Evolutionary conservation across 1,284 basidiomycete species (phyloP).

Genomic region (Trichosporon sp.): DNA sequence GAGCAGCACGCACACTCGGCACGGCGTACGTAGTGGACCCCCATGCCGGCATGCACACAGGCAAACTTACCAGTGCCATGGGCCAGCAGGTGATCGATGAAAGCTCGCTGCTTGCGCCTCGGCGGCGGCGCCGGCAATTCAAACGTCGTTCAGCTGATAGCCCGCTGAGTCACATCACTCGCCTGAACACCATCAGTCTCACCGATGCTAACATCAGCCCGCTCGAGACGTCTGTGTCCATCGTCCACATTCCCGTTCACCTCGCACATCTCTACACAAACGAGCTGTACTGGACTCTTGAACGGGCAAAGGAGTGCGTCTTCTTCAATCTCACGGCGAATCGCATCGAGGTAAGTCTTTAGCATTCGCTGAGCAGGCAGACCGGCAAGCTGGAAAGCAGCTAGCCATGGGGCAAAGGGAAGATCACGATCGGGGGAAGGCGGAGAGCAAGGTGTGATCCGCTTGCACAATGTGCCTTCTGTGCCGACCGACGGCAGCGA

Average conservation of each 20-base stretch:
- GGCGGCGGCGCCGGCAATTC: no score
- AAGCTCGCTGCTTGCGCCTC: no score
- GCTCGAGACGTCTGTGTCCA: constrained; percentile 31
- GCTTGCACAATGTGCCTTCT: no score
- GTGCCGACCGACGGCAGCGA: no score
- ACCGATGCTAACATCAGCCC: constrained; percentile 21
- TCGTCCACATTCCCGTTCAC: constrained; percentile 39
- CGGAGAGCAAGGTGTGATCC: no score
- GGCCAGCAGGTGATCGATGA: no score
- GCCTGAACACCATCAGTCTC: neutral
- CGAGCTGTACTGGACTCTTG: constrained; percentile 41
- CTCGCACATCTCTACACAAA: constrained; percentile 21
- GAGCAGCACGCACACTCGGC: neutral
- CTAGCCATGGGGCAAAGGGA: neutral
- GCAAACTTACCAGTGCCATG: neutral
- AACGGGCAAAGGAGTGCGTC: constrained; percentile 24
- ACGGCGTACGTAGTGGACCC: neutral
- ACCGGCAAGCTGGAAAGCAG: neutral
- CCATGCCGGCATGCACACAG: neutral
- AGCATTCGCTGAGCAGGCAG: neutral
- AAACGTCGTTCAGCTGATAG: neutral
- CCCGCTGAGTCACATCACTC: neutral
- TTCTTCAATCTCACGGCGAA: constrained; percentile 45
- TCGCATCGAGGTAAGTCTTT: constrained; percentile 37
- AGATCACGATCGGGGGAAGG: neutral